A percentile compares a stretch with the other conserved stretches of the same genome.
phyloP scores from a whole-genome alignment of 345 rosid genomes.

The Euphorbia tirucalli region DNA sequence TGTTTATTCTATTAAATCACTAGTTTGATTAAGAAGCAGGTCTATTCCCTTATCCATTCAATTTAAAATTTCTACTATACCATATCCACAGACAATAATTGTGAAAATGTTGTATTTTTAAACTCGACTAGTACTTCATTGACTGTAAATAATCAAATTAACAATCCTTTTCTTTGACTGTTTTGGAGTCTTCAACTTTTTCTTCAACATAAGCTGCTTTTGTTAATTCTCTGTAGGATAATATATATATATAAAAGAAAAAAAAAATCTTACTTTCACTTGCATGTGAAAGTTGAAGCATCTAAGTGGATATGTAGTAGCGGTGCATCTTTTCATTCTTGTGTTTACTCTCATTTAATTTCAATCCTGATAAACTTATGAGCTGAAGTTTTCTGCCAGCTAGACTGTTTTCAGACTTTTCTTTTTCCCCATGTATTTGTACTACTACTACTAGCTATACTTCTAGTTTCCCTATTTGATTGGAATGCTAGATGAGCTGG shows the following conservation, averaged over 20 bases:
- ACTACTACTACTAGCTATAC: neutral
- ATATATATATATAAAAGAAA: no score
- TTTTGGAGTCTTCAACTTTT: neutral
- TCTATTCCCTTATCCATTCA: neutral
- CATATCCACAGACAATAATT: neutral
- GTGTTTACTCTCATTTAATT: slow-evolving; percentile 2
- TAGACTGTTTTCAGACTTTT: neutral
- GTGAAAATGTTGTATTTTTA: neutral
- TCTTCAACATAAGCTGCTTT: neutral
- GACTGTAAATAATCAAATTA: neutral
- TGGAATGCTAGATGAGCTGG: neutral
- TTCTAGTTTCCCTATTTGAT: neutral
- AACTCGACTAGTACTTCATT: neutral
- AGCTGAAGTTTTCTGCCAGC: neutral
- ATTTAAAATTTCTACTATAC: neutral
- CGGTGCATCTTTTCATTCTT: neutral
- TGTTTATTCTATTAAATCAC: neutral
- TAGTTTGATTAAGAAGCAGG: slow-evolving; percentile 1
- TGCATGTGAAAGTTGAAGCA: no score
- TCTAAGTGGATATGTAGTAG: no score
- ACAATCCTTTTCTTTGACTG: neutral
- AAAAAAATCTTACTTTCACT: no score
- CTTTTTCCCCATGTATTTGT: neutral
- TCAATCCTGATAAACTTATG: neutral
- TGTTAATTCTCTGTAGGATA: neutral